A percentile compares a stretch with the other conserved stretches of the same genome.
Evolutionary conservation across 768 basidiomycete species (phyloP).

Genomic region (Imleria badia): DNA sequence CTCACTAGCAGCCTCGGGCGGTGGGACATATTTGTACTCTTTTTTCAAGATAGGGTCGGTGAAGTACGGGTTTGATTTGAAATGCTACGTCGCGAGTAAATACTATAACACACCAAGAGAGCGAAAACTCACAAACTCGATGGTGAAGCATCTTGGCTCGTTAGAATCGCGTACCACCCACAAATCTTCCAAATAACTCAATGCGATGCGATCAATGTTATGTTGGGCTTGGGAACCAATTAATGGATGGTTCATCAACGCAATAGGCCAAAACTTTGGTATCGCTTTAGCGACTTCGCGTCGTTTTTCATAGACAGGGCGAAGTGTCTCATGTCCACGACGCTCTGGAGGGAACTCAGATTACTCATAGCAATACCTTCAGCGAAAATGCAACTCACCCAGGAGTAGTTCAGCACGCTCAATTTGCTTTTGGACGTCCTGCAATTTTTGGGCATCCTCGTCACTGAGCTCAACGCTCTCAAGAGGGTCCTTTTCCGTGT

Average conservation of each 20-base stretch:
- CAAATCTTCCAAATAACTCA: conserved; percentile 82
- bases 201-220: conserved; percentile 72
- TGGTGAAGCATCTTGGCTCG: conserved; percentile 79
- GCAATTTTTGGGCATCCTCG: conserved; percentile 69
- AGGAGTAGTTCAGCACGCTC: conserved; percentile 69
- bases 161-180: conserved; percentile 73
- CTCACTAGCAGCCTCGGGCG: conserved; percentile 52
- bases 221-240: conserved; percentile 69
- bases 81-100: conserved; percentile 48
- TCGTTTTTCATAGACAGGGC: conserved; percentile 68
- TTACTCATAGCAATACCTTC: not conserved
- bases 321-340: conserved; percentile 54
- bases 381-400: conserved; percentile 46
- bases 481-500: conserved; percentile 69
- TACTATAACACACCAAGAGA: not conserved
- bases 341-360: conserved; percentile 49
- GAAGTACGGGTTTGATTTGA: conserved; percentile 88
- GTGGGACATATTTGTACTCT: conserved; percentile 70
- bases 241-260: conserved; percentile 69
- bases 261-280: conserved; percentile 82
- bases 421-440: conserved; percentile 64
- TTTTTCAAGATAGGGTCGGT: conserved; percentile 73
- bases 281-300: conserved; percentile 65
- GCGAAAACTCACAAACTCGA: conserved; percentile 77
- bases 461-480: conserved; percentile 66